Evolutionary conservation across 371 early-diverging fungal genomes (phyloP).

Genomic region (Mucor plumbeus): DNA sequence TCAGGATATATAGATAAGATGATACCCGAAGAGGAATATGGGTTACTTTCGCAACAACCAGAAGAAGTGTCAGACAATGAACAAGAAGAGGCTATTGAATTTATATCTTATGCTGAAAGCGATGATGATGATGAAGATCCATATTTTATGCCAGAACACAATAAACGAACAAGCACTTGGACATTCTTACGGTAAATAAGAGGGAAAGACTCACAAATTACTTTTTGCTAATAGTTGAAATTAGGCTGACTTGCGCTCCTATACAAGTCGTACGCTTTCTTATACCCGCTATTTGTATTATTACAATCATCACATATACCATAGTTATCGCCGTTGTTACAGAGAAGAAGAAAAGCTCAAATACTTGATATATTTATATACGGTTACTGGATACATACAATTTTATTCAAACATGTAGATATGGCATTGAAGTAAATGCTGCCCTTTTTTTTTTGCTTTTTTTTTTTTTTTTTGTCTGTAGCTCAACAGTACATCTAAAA

Average conservation of each 20-base stretch:
- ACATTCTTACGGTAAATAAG: conserved; percentile 44
- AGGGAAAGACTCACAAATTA: background rate
- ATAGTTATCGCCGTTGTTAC: conserved; percentile 49
- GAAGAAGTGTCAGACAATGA: conserved; percentile 41
- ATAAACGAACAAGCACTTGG: conserved; percentile 54
- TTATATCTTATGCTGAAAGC: conserved; percentile 57
- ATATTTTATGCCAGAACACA: conserved; percentile 57
- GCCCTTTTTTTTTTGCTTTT: too few relatives aligned
- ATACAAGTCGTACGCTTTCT: conserved; percentile 53
- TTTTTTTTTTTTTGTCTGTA: too few relatives aligned
- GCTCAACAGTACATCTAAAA: too few relatives aligned
- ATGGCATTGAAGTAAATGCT: too few relatives aligned
- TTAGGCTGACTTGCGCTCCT: conserved; percentile 54
- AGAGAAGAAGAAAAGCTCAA: conserved; percentile 31
- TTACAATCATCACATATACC: conserved; percentile 53
- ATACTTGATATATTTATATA: background rate
- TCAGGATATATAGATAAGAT: background rate
- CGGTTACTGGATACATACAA: too few relatives aligned
- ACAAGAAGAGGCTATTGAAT: conserved; percentile 55
- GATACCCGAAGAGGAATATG: conserved; percentile 37
- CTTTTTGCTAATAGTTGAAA: background rate
- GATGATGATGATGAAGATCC: conserved; percentile 64
- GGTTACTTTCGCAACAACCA: conserved; percentile 20
- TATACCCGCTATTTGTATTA: conserved; percentile 49
- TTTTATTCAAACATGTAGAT: too few relatives aligned